Conservation (phyloP, 257 asterid species). For the Vinca minor region DNA sequence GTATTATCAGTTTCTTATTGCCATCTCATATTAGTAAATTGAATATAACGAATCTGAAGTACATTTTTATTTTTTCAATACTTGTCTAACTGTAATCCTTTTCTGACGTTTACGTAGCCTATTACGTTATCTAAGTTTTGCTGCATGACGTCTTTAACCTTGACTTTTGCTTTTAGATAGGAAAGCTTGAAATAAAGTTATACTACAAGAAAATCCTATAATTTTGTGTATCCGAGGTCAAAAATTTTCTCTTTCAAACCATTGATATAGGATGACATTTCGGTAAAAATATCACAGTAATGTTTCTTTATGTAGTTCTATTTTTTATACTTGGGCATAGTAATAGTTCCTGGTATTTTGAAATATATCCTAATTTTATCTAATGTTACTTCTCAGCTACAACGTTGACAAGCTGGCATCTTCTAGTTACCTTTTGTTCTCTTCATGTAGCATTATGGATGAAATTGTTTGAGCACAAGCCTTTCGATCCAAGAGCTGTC, state of each 20-base stretch:
- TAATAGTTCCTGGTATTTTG: neutral
- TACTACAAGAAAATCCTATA: neutral
- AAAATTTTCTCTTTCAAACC: neutral
- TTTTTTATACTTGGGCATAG: neutral
- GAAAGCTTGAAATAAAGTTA: neutral
- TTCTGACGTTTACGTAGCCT: neutral
- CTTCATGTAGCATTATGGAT: conserved; percentile 78
- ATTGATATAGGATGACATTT: neutral
- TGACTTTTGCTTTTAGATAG: neutral
- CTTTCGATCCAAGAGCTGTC: conserved; percentile 83
- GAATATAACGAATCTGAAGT: no score
- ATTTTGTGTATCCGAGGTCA: neutral
- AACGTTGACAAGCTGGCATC: conserved; percentile 94
- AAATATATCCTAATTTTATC: conserved; percentile 14
- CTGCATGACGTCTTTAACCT: neutral
- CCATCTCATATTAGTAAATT: no score
- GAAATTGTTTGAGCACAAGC: conserved; percentile 88
- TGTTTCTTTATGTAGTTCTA: neutral
- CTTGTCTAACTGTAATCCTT: no score
- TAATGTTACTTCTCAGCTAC: conserved; percentile 68
- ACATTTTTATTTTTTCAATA: no score
- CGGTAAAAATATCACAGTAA: neutral
- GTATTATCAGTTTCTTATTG: neutral
- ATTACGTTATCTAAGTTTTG: neutral
- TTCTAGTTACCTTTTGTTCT: conserved; percentile 83